Evolutionary conservation across 2,329 filamentous ascomycete genomes (phyloP).

Genomic region (Talaromyces sp.): DNA sequence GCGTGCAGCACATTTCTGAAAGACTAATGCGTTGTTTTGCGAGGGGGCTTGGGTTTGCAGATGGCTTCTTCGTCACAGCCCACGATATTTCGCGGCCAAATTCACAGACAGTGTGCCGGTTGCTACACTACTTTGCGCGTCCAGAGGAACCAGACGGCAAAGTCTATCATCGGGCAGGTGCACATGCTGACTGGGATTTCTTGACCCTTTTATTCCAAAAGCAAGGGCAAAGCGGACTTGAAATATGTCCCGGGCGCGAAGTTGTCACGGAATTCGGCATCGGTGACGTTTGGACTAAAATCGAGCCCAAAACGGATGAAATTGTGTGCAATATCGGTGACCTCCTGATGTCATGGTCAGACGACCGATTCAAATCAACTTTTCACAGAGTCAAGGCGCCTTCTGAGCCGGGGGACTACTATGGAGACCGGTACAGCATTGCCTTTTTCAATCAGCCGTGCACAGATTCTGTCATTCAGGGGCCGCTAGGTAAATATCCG

Average conservation of each 20-base stretch:
- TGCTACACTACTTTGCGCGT: constrained; percentile 53
- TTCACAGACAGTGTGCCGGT: constrained; percentile 50
- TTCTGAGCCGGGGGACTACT: constrained; percentile 48
- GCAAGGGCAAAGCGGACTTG: constrained; percentile 54
- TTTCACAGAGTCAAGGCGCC: constrained; percentile 61
- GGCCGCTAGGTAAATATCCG: constrained; percentile 57
- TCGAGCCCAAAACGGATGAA: constrained; percentile 49
- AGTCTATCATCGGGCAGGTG: constrained; percentile 54
- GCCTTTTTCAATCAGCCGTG: constrained; percentile 62
- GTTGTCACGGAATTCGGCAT: constrained; percentile 53
- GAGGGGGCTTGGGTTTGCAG: constrained; percentile 49
- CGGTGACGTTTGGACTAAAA: constrained; percentile 58
- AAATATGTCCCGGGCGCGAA: constrained; percentile 60
- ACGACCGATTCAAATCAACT: constrained; percentile 62
- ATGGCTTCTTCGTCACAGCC: constrained; percentile 51
- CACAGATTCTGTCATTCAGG: constrained; percentile 54
- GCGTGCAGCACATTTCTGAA: constrained; percentile 49
- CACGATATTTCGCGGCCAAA: constrained; percentile 48
- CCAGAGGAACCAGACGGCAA: constrained; percentile 30
- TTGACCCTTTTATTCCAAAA: constrained; percentile 59
- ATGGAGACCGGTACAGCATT: constrained; percentile 57
- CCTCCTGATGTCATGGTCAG: constrained; percentile 60
- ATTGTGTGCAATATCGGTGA: constrained; percentile 64
- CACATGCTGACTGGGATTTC: constrained; percentile 60
- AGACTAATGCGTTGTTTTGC: constrained; percentile 55